Evolutionary conservation across 148 eudicot genomes (phyloP), one percentile per base, ranked within the genome.

Genomic region (Oxyria digyna): DNA sequence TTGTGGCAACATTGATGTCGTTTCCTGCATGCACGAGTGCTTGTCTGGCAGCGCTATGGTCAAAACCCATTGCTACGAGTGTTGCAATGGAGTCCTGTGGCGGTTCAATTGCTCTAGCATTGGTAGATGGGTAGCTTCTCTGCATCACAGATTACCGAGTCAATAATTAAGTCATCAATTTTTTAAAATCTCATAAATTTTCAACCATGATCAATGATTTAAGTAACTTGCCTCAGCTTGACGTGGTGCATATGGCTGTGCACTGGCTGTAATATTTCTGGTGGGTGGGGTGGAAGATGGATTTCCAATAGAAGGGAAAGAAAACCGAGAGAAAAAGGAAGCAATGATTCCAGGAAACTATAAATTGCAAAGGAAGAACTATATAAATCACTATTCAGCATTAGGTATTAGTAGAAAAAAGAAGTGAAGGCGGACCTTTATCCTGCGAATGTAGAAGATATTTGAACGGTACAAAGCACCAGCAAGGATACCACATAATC

Each of bases 31-130:
- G 95, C 15, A 84, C 68, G 45, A 93, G 96, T 2, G 98, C 98
- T 72, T 90, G 96, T 71, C 92, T 82, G 20, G 96, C 97, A 21
- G 83, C 73, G 78, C 84, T 84, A 31, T 79, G 76, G 62, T 90
- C 98, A 64, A 93, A 93, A 55, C 98, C 98, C 98, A 93, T 93
- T 50, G 98, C 90, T 50, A 90, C 92, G 54, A 93, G 78, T 54
- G 80, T 88, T 0, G 88, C 77, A 18, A 93, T 71, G 1, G 92
- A 86, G 45, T 88, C 92, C 82, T 93, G 92, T 0, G 87, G 79
- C 18, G 98, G 98, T 73, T 89, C 96, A 38, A 72, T 69, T 11
- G 79, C 46, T 8, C 85, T 73, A 52, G 71, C 72, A 24, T 69
- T 29, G 13, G 87, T 77, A 57, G 88, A 65, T 6, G 84, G 84